Evolutionary conservation across 768 basidiomycete genomes (phyloP), one percentile per base, ranked within the genome.

Genomic region (Lentinula lateritia): DNA sequence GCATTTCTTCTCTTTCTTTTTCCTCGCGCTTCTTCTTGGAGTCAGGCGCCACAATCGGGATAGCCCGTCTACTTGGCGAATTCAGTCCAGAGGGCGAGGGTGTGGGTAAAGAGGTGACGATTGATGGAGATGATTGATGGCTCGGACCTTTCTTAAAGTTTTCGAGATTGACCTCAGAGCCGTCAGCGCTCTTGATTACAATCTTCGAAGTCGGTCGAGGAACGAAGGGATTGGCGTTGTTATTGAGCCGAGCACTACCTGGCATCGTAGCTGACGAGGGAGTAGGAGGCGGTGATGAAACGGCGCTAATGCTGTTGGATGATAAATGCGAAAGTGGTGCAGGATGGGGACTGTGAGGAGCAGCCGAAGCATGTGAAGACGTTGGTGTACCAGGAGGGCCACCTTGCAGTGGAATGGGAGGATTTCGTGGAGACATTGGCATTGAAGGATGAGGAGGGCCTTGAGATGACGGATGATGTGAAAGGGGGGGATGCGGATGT

Each of bases 381-480:
- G 86, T 88, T n/a, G 90, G 88, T 1, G 90, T 91, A 35, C 83
- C 83, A 12, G 89, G 59, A 23, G 59, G 85, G 5, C 75, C 55
- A 15, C 41, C 71, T 66, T 83, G 86, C 16, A 88, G 67, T 53
- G 67, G 74, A 12, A 76, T 77, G 53, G 81, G 78, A 38, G 79
- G 82, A 67, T 81, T 85, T 64, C 88, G 83, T 41, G 90, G 89
- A 15, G 90, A 90, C 78, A 91, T 83, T 5, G 88, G 79, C 73
- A 87, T 82, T 56, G 74, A 74, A 36, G 75, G 64, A 65, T 84
- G 80, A 52, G 78, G 79, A 32, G 78, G 79, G 35, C 74, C 80
- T 52, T 80, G 76, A 6, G 80, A 80, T 36, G 79, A 78, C 16
- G 77, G 76, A 65, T 79, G 83, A 18, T 82, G 85, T n/a, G 70